phyloP scores from a whole-genome alignment of 2,329 filamentous ascomycete genomes.

The Pseudofabraea citricarpa region DNA sequence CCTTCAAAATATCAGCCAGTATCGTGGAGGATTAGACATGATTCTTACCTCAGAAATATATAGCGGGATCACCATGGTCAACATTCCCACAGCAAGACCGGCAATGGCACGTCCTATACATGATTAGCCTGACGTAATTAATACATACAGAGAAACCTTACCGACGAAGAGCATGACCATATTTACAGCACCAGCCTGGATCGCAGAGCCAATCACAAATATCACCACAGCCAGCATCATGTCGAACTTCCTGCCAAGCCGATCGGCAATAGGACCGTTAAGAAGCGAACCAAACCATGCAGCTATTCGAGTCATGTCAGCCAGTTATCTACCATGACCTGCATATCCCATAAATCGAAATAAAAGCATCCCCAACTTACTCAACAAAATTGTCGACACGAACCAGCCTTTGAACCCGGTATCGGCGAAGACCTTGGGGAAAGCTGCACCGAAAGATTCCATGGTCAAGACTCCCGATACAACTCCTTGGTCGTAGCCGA shows the following conservation, averaged over 20 bases:
- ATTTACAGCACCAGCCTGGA: slow-evolving; percentile 28
- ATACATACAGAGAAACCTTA: neutral
- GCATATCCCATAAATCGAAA: neutral
- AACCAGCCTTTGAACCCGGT: slow-evolving; percentile 48
- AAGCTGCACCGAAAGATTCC: slow-evolving; percentile 35
- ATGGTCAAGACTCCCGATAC: slow-evolving; percentile 42
- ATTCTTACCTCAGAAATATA: slow-evolving; percentile 29
- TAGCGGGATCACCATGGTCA: slow-evolving; percentile 41
- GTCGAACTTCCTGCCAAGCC: slow-evolving; percentile 24
- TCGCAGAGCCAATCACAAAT: slow-evolving; percentile 25
- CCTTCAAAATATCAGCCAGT: neutral
- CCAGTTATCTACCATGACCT: too few species aligned
- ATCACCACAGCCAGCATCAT: slow-evolving; percentile 27
- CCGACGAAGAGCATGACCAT: slow-evolving; percentile 40
- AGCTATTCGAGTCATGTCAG: slow-evolving; percentile 20
- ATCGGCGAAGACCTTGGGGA: slow-evolving; percentile 36
- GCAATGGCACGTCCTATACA: slow-evolving; percentile 37
- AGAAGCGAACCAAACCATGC: slow-evolving; percentile 45
- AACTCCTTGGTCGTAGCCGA: slow-evolving; percentile 45
- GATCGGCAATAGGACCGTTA: slow-evolving; percentile 31
- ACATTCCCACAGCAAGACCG: slow-evolving; percentile 42
- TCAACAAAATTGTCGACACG: slow-evolving; percentile 42
- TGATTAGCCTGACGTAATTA: neutral
- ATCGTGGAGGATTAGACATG: neutral
- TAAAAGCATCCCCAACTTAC: slow-evolving; percentile 20